A percentile compares a stretch with the other conserved stretches of the same genome.
Conservation (phyloP, 371 early-diverging fungal species). For the Furculomyces boomerangus region DNA sequence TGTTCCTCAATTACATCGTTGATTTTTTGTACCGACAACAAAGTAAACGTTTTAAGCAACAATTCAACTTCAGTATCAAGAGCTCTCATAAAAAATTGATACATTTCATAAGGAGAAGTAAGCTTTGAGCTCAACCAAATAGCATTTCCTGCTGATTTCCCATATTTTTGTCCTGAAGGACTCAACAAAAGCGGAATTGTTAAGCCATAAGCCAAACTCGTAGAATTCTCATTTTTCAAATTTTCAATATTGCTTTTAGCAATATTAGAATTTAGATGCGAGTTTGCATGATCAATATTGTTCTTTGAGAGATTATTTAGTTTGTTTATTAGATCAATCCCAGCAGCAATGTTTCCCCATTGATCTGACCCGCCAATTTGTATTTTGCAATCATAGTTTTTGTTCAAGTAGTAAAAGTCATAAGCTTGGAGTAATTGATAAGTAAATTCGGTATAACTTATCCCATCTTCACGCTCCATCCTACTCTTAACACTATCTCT, state of each 20-base stretch:
- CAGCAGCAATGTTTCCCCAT: constrained; percentile 93
- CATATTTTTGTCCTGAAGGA: constrained; percentile 82
- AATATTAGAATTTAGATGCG: background rate
- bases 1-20: constrained; percentile 40
- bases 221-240: constrained; percentile 3
- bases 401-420: constrained; percentile 73
- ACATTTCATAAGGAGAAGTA: constrained; percentile 75
- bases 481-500: constrained; percentile 71
- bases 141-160: constrained; percentile 90
- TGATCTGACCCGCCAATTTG: constrained; percentile 93
- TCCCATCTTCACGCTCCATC: constrained; percentile 61
- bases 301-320: constrained; percentile 5
- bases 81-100: constrained; percentile 79
- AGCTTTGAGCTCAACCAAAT: constrained; percentile 72
- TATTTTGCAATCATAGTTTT: constrained; percentile 33
- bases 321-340: constrained; percentile 74
- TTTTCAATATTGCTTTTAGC: background rate
- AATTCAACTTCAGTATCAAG: constrained; percentile 60
- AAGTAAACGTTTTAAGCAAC: constrained; percentile 62
- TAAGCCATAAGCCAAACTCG: constrained; percentile 43
- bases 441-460: constrained; percentile 88
- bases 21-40: constrained; percentile 41
- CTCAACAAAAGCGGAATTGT: constrained; percentile 80
- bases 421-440: constrained; percentile 91
- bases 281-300: background rate